Evolutionary conservation across 129 eudicot genomes (phyloP), one percentile per base, ranked within the genome.

Genomic region (Escallonia rubra): DNA sequence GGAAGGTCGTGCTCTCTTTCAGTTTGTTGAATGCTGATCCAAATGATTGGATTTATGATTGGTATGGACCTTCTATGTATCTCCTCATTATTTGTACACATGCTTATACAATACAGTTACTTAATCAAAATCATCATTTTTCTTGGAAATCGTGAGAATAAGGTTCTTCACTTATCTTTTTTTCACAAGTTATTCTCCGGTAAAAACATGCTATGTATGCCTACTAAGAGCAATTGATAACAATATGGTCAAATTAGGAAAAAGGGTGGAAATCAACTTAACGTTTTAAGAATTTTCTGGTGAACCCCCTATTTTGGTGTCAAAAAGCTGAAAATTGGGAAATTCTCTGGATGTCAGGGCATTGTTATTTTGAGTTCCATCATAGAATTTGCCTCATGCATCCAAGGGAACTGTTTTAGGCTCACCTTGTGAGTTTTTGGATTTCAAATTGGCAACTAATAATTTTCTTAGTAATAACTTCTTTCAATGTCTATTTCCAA

Each of bases 11-110:
- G 67, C 90, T 89, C 51, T 93, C 99, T 13, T 93, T 89, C 74
- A 93, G 82, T 81, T 78, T 93, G 88, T 83, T 93, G 78, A 89
- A 93, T 89, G 90, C 96, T n/a, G 91, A 93, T 76, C 96, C 99
- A 0, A 73, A 58, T 51, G 90, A 89, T 81, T 86, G 96, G 99
- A 43, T 79, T 57, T 93, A 89, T 79, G 87, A 86, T 65, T 93
- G 96, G 99, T 93, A 89, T 70, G 80, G 52, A 41, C 40, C 39
- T 54, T 71, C 34, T 8, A 12, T n/a, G 52, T 65, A 34, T 70
- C 34, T 49, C 49, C 13, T n/a, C 1, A 48, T 61, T 61, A 23
- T 23, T 23, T 23, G 34, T 23, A 23, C 34, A 23, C 34, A 23
- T 23, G 34, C 34, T 23, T 23, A 23, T 23, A 23, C 34, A 23